phyloP scores from a whole-genome alignment of 169 alveolate species.

The Cyclospora cayetanensis region DNA sequence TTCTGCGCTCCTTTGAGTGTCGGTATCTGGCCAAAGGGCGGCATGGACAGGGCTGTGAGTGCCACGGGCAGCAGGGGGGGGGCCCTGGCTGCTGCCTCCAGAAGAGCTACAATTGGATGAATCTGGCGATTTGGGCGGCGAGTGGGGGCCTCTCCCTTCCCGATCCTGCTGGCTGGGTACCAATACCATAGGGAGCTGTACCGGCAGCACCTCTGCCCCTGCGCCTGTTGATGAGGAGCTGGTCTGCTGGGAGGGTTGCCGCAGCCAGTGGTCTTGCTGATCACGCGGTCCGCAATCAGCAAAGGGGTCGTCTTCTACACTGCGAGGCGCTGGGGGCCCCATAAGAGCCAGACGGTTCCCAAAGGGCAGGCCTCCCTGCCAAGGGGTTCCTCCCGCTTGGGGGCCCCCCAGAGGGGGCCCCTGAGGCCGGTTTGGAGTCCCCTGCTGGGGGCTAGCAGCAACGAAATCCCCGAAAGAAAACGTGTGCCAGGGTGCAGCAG shows the following conservation, averaged over 20 bases:
- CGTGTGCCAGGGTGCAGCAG: not conserved
- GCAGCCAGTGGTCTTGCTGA: not conserved
- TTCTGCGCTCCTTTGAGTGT: too few species aligned
- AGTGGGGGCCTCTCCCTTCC: too few species aligned
- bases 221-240: not conserved
- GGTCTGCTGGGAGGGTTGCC: not conserved
- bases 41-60: too few species aligned
- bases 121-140: too few species aligned
- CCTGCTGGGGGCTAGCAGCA: not conserved
- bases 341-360: not conserved
- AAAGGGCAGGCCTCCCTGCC: not conserved
- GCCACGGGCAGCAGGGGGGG: too few species aligned
- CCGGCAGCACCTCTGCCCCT: too few species aligned
- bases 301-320: not conserved
- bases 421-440: not conserved
- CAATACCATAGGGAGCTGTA: too few species aligned
- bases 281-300: not conserved
- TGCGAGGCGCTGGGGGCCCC: not conserved
- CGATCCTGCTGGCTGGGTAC: too few species aligned
- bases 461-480: not conserved
- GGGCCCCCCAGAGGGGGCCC: not conserved
- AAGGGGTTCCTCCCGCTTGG: not conserved
- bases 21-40: too few species aligned
- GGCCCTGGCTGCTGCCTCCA: too few species aligned
- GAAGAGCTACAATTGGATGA: too few species aligned